Evolutionary conservation across 768 basidiomycete species (phyloP), one percentile per base, ranked within the genome.

Genomic region (Rhodotorula kratochvilovae): DNA sequence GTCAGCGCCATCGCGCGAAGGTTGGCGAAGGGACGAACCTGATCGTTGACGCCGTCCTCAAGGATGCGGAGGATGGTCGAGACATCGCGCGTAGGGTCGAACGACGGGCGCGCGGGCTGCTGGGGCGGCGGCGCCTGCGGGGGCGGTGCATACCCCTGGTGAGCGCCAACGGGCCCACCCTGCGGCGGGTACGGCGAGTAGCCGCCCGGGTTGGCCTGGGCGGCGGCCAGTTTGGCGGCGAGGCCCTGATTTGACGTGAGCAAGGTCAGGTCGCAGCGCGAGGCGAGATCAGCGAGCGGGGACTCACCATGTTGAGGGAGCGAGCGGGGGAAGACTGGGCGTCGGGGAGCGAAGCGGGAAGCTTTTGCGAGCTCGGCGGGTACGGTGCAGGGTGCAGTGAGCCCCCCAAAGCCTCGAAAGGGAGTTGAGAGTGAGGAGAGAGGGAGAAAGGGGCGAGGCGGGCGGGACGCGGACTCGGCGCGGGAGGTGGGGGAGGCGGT

Each of bases 11-110:
- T 2, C 2, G 73, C 67, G 36, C 54, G 45, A 10, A 1, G 33
- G 11, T 3, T 31, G n/a, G 53, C 53, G 17, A 54, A 11, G 61
- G 51, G 23, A 16, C 69, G n/a, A 27, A 63, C 70, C 70, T 74
- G 73, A 29, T 74, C 73, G 25, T 58, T 42, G 10, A 74, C 73
- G 23, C 66, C 66, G 27, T 64, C 62, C 36, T 63, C 62, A 16
- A 74, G 66, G 10, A 66, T 31, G n/a, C 51, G 45, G 6, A 74
- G 50, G 23, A 74, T 58, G 3, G 42, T 13, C 16, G 45, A n/a
- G 50, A 39, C 63, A 51, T 74, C 64, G 39, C 12, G 48, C 35
- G 61, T 61, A 7, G 66, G 57, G 16, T 61, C 67, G 10, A 36
- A 36, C 1, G 42, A 29, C 25, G 54, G 25, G 13, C 48, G 54